phyloP scores from a whole-genome alignment of 345 rosid species.

The Sisymbrium irio region DNA sequence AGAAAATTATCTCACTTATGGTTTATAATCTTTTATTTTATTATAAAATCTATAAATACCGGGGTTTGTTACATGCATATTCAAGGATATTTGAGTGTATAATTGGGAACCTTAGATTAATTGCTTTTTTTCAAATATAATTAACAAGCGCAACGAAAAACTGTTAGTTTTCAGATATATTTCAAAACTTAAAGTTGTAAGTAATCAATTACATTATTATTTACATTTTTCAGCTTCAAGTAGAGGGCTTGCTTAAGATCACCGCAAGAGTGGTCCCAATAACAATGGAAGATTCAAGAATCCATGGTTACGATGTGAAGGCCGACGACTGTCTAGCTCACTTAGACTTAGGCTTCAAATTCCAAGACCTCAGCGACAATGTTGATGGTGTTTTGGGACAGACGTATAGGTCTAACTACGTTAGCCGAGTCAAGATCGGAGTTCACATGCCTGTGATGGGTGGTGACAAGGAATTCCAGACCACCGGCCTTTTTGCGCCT shows the following conservation, averaged over 20 bases:
- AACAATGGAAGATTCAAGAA: constrained; percentile 52
- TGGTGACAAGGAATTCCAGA: constrained; percentile 49
- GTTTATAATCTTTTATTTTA: no score
- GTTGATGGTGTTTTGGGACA: constrained; percentile 64
- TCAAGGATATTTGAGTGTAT: no score
- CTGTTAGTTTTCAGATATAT: not conserved
- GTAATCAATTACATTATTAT: not conserved
- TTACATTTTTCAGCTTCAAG: constrained; percentile 29
- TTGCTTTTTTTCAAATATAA: no score
- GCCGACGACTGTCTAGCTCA: constrained; percentile 68
- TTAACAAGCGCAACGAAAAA: no score
- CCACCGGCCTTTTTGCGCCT: constrained; percentile 49
- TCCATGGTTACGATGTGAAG: constrained; percentile 53
- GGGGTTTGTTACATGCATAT: no score
- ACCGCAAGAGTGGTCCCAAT: constrained; percentile 55
- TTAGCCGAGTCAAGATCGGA: constrained; percentile 55
- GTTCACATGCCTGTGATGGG: constrained; percentile 66
- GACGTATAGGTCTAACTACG: constrained; percentile 50
- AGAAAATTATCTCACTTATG: no score
- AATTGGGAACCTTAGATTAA: no score
- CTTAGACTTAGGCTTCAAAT: constrained; percentile 62
- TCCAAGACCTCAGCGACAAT: constrained; percentile 43
- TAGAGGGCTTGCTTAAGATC: constrained; percentile 43
- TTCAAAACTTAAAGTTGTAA: no score
- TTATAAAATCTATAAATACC: not conserved